phyloP scores from a whole-genome alignment of 139 green algal genomes.

The Chlorella ohadii region DNA sequence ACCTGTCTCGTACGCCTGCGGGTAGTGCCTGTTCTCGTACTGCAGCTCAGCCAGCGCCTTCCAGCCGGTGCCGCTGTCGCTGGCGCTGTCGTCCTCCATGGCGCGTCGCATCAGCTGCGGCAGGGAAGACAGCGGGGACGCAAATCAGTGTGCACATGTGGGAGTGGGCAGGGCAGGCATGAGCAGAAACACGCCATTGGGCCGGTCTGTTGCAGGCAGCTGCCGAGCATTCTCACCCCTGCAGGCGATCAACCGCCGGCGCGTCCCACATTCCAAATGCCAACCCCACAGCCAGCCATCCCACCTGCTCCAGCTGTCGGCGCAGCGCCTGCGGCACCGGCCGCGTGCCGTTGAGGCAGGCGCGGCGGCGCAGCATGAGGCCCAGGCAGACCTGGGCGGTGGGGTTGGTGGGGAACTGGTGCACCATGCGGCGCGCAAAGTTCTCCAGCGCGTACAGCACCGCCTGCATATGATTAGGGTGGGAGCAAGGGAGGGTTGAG shows the following conservation, averaged over 20 bases:
- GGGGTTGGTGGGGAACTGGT: conserved; percentile 54
- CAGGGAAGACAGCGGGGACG: too few species aligned
- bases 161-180: too few species aligned
- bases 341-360: conserved; percentile 24
- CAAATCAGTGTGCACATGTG: too few species aligned
- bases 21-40: conserved; percentile 65
- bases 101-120: conserved; percentile 38
- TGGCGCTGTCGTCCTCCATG: conserved; percentile 38
- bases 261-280: too few species aligned
- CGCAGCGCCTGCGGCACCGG: conserved; percentile 40
- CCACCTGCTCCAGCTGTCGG: conserved; percentile 28
- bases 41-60: conserved; percentile 69
- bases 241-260: too few species aligned
- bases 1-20: conserved; percentile 42
- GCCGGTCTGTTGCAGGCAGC: too few species aligned
- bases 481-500: neutral
- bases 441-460: conserved; percentile 48
- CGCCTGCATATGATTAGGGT: neutral
- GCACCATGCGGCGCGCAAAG: conserved; percentile 47
- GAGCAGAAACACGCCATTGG: too few species aligned
- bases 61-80: conserved; percentile 57
- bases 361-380: conserved; percentile 62
- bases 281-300: too few species aligned
- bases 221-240: too few species aligned
- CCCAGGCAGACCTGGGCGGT: conserved; percentile 54